These are phyloP conservation scores for Curvularia eragrostidis DNA, from an alignment of 2,329 filamentous ascomycete species.

Conservation along the genomic window DNA sequence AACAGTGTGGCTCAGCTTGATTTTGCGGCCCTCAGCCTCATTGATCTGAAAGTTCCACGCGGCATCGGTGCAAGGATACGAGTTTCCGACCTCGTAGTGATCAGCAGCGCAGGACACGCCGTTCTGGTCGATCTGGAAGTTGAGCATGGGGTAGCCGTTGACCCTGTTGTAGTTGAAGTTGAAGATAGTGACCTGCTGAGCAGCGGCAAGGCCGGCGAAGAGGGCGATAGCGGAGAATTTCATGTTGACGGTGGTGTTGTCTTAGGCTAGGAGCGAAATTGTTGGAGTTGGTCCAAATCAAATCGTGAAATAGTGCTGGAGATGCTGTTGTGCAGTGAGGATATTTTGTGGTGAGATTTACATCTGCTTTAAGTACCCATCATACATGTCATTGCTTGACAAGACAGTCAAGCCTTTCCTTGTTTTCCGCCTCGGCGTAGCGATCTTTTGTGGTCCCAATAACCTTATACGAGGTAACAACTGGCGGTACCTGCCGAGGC, in stretches of 20 bases:
- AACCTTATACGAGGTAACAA: conserved; percentile 1
- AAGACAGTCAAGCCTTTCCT: background rate
- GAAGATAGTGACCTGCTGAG: background rate
- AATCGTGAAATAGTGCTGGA: background rate
- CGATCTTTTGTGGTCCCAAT: background rate
- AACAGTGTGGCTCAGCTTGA: background rate
- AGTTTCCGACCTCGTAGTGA: background rate
- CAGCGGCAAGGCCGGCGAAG: conserved; percentile 7
- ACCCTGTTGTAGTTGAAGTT: background rate
- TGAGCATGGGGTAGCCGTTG: conserved; percentile 3
- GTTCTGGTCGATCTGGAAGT: background rate
- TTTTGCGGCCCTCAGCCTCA: background rate
- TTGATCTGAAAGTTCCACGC: background rate
- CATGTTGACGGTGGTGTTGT: background rate
- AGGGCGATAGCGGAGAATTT: conserved; percentile 3
- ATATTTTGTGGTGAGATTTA: background rate
- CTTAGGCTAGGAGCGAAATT: background rate
- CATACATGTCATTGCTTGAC: background rate
- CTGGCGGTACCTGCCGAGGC: background rate
- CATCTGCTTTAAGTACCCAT: background rate
- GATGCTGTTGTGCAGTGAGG: background rate
- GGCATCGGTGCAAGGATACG: background rate
- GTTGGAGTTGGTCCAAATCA: background rate
- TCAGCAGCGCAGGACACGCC: background rate
- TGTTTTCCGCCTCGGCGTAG: background rate